phyloP scores from a whole-genome alignment of 2,329 filamentous ascomycete species.

The Dactylellina parvicollis region DNA sequence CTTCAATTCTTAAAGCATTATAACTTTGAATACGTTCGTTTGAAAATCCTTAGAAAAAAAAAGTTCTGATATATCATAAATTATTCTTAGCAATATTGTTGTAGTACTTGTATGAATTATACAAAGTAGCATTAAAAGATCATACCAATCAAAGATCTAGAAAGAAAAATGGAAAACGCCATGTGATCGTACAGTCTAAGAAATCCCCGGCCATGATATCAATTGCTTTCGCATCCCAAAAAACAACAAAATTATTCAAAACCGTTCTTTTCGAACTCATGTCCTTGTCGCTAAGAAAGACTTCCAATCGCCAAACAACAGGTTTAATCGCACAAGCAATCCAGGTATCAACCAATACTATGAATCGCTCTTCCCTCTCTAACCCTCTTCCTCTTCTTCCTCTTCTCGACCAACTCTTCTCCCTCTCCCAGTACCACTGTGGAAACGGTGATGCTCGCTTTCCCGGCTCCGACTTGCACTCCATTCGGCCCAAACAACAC shows the following conservation, averaged over 20 bases:
- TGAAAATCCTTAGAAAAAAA: no score
- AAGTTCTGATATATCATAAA: no score
- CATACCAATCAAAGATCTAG: neutral
- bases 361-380: neutral
- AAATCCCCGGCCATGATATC: neutral
- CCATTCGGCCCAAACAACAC: slow-evolving; percentile 47
- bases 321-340: neutral
- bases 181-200: neutral
- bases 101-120: no score
- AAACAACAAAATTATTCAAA: no score
- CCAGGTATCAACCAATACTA: neutral
- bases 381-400: slow-evolving; percentile 18
- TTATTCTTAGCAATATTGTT: no score
- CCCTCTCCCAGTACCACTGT: slow-evolving; percentile 41
- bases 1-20: no score
- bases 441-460: slow-evolving; percentile 32
- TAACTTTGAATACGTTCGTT: no score
- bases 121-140: neutral
- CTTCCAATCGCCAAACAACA: neutral
- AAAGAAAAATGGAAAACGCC: neutral
- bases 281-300: no score
- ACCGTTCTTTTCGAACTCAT: neutral
- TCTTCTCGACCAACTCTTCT: slow-evolving; percentile 47
- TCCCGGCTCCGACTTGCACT: slow-evolving; percentile 27
- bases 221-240: neutral